Evolutionary conservation across 1,284 basidiomycete species (phyloP).

Genomic region (Veloporphyrellus conicus): DNA sequence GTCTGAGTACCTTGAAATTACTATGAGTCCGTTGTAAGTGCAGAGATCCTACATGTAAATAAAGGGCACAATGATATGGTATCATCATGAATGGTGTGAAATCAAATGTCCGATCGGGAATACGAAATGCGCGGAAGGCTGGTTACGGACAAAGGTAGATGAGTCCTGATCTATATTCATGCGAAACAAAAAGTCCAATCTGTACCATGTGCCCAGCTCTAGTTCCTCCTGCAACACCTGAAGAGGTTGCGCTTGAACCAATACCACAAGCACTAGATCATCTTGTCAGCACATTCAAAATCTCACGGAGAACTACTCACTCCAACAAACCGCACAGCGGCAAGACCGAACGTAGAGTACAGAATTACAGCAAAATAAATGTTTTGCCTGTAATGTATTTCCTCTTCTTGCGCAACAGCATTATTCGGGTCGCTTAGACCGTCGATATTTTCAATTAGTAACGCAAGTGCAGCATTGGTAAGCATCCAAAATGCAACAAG

Average conservation of each 20-base stretch:
- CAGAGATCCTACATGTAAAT: conserved; percentile 7
- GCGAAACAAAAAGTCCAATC: conserved; percentile 17
- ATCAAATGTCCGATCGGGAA: conserved; percentile 24
- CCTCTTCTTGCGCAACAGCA: conserved; percentile 40
- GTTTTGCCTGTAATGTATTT: conserved; percentile 62
- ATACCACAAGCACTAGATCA: conserved; percentile 68
- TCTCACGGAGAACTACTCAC: conserved; percentile 48
- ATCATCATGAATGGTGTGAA: conserved; percentile 21
- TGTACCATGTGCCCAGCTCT: conserved; percentile 11
- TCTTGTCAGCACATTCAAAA: conserved; percentile 11
- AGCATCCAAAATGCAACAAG: conserved; percentile 86
- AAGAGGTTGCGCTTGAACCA: conserved; percentile 81
- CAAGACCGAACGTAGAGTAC: conserved; percentile 84
- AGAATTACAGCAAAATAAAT: conserved; percentile 81
- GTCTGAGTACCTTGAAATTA: too few species aligned
- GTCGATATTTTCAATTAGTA: conserved; percentile 82
- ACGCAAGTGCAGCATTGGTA: conserved; percentile 72
- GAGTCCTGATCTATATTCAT: conserved; percentile 28
- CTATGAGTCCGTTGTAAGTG: too few species aligned
- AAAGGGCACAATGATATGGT: conserved; percentile 7
- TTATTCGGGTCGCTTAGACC: conserved; percentile 56
- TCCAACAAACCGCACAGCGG: conserved; percentile 77
- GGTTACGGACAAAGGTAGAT: conserved; percentile 35
- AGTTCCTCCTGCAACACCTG: conserved; percentile 74
- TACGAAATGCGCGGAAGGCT: conserved; percentile 13